Base-by-base conservation (phyloP, 306 rosid genomes). In the Quercus engelmannii region DNA sequence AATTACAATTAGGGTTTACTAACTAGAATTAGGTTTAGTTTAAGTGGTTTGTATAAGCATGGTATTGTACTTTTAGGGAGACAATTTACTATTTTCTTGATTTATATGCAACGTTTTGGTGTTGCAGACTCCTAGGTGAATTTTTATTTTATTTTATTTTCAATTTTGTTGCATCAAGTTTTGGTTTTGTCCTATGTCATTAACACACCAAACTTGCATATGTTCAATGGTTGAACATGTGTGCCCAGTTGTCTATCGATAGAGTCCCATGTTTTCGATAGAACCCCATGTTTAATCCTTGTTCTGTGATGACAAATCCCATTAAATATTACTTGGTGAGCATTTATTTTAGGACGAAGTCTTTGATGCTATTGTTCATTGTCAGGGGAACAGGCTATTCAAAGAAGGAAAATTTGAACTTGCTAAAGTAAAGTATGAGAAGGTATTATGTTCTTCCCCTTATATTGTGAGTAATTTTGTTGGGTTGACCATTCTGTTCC, bases 381-480 rank as follows among this genome's bases (percentile, higher is more conserved):
- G 86, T 75, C 88, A 95, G 98, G 99, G 99, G 54, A 96, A 96
- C 89, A 91, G 96, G 80, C 91, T 96, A 54, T 96, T 91, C 91
- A 96, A 93, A 90, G 98, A 96, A 87, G 96, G 96, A 81, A 96
- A 93, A 75, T 91, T 86, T 82, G 96, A 91, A 83, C 98, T 93
- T 82, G 97, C 98, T 25, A 96, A 93, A 89, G 97, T 97, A 74
- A 96, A 96, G 85, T 96, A 96, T 86, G 99, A 96, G 75, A 93
- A 96, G 98, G 99, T 90, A 89, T 63, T 6, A 35, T 55, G 55
- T 20, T 77, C 14, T 74, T 71, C 69, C 20, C 51, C 54, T 18
- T 63, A 75, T 62, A 46, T 57, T 20, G 43, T n/a, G 58, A 74
- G 62, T 69, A 25, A 74, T 63, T 49, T 68, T 18, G 30, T 28